These are phyloP conservation scores for Exidia glandulosa DNA, from an alignment of 768 basidiomycete species.

Conservation along the genomic window DNA sequence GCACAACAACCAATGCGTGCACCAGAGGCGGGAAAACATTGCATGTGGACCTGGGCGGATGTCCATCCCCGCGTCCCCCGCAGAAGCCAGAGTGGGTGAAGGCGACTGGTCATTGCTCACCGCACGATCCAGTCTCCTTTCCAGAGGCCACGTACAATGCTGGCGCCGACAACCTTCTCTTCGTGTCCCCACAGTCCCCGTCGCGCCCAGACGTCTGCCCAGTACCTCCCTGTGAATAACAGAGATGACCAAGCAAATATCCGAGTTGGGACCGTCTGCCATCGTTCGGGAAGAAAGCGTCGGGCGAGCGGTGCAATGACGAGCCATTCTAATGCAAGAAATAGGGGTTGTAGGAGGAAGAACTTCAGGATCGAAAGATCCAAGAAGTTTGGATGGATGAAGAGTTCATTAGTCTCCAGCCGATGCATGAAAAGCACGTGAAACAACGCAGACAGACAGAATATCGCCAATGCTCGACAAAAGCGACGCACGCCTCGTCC, in stretches of 20 bases:
- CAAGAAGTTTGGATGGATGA: background rate
- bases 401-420: background rate
- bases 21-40: too few relatives aligned
- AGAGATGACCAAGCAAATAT: background rate
- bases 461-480: background rate
- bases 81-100: too few relatives aligned
- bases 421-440: background rate
- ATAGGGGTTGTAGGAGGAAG: background rate
- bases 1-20: too few relatives aligned
- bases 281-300: background rate
- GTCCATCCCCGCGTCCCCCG: too few relatives aligned
- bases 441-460: background rate
- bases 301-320: background rate
- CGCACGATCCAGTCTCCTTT: background rate
- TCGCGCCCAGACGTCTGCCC: background rate
- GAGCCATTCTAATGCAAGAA: background rate
- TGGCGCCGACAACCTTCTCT: background rate
- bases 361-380: background rate
- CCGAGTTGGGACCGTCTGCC: background rate
- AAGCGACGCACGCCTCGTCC: background rate
- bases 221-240: background rate
- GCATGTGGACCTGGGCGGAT: too few relatives aligned
- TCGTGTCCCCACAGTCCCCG: background rate
- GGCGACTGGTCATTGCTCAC: too few relatives aligned
- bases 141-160: background rate